Conservation (phyloP, 768 basidiomycete species). For the Austroboletus festivus region DNA sequence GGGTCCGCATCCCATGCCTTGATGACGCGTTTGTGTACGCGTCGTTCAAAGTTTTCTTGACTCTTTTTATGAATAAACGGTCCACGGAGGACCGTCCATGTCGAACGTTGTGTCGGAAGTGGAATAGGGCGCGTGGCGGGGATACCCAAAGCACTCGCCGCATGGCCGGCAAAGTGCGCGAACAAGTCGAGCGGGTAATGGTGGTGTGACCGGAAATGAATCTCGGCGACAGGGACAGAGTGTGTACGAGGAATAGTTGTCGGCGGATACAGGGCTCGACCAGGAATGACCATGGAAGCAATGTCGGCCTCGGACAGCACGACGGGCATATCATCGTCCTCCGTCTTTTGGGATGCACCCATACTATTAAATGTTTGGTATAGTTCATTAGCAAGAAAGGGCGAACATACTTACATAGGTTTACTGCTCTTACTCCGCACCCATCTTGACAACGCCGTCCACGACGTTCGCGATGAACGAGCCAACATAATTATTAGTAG, state of each 20-base stretch:
- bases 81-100: conserved; percentile 83
- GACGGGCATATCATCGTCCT: conserved; percentile 6
- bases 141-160: conserved; percentile 81
- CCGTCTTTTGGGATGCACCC: conserved; percentile 1
- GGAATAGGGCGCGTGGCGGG: conserved; percentile 62
- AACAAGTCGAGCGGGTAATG: conserved; percentile 68
- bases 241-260: conserved; percentile 60
- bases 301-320: conserved; percentile 37
- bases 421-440: conserved; percentile 14
- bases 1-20: conserved; percentile 89
- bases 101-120: conserved; percentile 69
- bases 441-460: conserved; percentile 21
- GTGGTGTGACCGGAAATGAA: conserved; percentile 83
- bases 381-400: background rate
- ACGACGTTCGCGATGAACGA: conserved; percentile 17
- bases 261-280: conserved; percentile 55
- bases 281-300: conserved; percentile 58
- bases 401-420: conserved; percentile 16
- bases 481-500: conserved; percentile 33
- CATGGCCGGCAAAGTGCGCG: conserved; percentile 78
- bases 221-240: conserved; percentile 70
- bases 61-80: conserved; percentile 93
- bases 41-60: conserved; percentile 93
- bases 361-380: conserved; percentile 1
- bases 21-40: conserved; percentile 78